Conservation (phyloP, 805 yeast genomes). For the Ogataea degrootiae region DNA sequence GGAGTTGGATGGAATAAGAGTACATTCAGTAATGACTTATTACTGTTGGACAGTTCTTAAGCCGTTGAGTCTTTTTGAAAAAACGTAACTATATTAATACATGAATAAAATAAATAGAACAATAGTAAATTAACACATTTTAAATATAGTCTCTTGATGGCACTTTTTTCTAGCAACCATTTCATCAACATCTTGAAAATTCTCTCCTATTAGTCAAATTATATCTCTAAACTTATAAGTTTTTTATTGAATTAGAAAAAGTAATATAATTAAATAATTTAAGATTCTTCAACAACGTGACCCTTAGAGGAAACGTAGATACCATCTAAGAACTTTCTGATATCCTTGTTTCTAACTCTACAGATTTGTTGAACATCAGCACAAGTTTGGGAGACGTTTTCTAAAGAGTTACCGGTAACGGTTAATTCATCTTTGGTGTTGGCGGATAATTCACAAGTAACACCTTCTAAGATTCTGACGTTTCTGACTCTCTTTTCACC, state of each 20-base stretch:
- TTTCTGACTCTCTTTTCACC: constrained; percentile 98
- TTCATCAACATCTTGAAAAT: too few species aligned
- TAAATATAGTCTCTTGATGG: too few species aligned
- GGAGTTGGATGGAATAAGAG: too few species aligned
- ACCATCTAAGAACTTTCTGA: constrained; percentile 99
- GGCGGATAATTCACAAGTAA: constrained; percentile 73
- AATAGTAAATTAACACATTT: too few species aligned
- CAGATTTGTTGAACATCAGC: constrained; percentile 98
- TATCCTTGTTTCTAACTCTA: constrained; percentile 99
- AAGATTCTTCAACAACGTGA: constrained; percentile 54
- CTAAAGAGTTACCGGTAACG: constrained; percentile 92
- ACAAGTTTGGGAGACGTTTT: constrained; percentile 96
- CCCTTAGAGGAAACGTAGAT: constrained; percentile 98
- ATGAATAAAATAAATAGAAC: too few species aligned
- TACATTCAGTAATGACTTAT: too few species aligned
- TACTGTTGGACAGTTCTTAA: too few species aligned
- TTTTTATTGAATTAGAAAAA: not conserved
- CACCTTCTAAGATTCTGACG: constrained; percentile 86
- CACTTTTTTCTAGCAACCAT: too few species aligned
- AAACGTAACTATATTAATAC: too few species aligned
- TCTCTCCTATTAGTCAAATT: too few species aligned
- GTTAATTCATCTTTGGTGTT: constrained; percentile 92
- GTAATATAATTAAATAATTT: not conserved
- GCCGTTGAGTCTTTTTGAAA: too few species aligned
- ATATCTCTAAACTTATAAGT: too few species aligned